These are phyloP conservation scores for Tricholoma matsutake DNA, from an alignment of 768 basidiomycete species.

Conservation along the genomic window DNA sequence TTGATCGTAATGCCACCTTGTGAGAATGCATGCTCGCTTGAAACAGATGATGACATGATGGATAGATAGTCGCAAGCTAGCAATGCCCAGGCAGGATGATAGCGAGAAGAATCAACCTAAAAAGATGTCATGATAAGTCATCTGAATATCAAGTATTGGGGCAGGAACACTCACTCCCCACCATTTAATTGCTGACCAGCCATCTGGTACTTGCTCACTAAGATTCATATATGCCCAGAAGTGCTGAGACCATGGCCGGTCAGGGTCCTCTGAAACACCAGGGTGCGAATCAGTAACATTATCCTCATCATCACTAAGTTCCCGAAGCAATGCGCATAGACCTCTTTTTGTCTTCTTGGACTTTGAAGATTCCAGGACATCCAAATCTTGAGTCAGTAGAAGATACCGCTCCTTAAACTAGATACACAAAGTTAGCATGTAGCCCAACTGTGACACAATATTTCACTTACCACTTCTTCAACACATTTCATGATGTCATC, in stretches of 20 bases:
- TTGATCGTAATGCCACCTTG: neutral
- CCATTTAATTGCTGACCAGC: constrained; percentile 25
- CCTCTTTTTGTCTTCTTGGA: neutral
- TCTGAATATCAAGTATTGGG: neutral
- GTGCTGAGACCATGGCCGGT: constrained; percentile 14
- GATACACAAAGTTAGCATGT: neutral
- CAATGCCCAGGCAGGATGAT: too few relatives aligned
- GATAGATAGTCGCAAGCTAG: too few relatives aligned
- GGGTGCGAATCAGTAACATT: neutral
- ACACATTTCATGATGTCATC: constrained; percentile 7
- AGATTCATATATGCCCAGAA: constrained; percentile 16
- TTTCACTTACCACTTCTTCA: neutral
- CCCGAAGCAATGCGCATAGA: neutral
- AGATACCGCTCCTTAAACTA: neutral
- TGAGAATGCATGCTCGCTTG: too few relatives aligned
- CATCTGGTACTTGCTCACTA: constrained; percentile 9
- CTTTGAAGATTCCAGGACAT: neutral
- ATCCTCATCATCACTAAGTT: neutral
- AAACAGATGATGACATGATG: too few relatives aligned
- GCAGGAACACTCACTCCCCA: constrained; percentile 30
- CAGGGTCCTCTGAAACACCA: too few relatives aligned
- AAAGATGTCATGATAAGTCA: too few relatives aligned
- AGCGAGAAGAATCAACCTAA: too few relatives aligned
- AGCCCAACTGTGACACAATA: neutral
- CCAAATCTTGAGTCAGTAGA: neutral